A percentile compares a stretch with the other conserved stretches of the same genome.
Evolutionary conservation across 1,284 basidiomycete species (phyloP).

Genomic region (Butyriboletus regius): DNA sequence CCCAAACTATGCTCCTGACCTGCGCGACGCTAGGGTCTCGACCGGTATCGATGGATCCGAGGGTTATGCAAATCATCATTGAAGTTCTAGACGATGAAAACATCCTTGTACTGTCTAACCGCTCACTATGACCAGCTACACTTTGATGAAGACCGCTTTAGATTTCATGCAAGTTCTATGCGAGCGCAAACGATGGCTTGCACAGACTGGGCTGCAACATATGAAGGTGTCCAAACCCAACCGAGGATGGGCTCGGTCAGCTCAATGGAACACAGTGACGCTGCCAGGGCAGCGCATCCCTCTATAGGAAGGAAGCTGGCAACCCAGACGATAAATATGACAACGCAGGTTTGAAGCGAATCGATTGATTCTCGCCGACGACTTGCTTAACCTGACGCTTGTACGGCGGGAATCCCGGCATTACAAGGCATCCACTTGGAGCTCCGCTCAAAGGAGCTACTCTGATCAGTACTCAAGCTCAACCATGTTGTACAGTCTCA

Average conservation of each 20-base stretch:
- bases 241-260: background rate
- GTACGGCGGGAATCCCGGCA: too few species aligned
- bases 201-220: background rate
- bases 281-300: too few species aligned
- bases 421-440: too few species aligned
- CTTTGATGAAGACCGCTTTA: background rate
- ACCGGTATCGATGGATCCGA: background rate
- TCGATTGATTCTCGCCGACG: background rate
- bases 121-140: background rate
- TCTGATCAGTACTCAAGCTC: too few species aligned
- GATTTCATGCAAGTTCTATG: background rate
- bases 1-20: background rate
- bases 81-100: background rate
- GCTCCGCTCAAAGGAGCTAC: too few species aligned
- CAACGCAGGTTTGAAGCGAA: background rate
- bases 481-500: too few species aligned
- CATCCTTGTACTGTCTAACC: background rate
- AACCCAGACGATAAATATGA: background rate
- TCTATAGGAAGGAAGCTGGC: background rate
- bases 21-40: background rate
- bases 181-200: background rate
- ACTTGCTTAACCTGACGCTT: too few species aligned
- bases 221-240: background rate
- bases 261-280: background rate
- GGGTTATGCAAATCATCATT: background rate